phyloP scores from a whole-genome alignment of 768 basidiomycete genomes.

The Rossbeevera mucosa region DNA sequence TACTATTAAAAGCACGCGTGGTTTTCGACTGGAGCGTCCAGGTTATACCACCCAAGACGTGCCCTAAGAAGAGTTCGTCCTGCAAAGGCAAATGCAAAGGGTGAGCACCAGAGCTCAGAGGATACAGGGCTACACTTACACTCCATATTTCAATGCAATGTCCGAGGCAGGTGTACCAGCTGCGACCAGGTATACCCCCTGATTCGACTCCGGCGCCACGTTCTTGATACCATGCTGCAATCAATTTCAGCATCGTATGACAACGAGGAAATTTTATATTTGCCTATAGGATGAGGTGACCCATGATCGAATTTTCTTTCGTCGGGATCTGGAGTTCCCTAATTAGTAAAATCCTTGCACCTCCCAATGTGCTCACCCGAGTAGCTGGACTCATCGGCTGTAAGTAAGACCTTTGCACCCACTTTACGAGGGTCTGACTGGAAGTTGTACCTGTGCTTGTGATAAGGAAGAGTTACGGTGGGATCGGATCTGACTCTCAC shows the following conservation, averaged over 20 bases:
- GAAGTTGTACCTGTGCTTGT: constrained; percentile 57
- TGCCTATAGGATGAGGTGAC: constrained; percentile 73
- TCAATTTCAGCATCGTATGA: constrained; percentile 1
- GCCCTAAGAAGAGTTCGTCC: constrained; percentile 64
- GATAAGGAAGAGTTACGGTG: constrained; percentile 7
- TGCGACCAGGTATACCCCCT: constrained; percentile 55
- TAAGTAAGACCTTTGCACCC: constrained; percentile 59
- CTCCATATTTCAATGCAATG: constrained; percentile 78
- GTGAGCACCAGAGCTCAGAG: background rate
- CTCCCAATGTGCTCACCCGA: constrained; percentile 39
- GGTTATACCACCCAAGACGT: constrained; percentile 69
- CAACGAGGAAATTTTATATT: constrained; percentile 8
- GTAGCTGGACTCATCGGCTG: constrained; percentile 64
- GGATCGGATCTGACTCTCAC: constrained; percentile 33
- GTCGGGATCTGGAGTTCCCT: constrained; percentile 18
- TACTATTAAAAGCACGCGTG: constrained; percentile 59
- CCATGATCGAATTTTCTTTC: constrained; percentile 57
- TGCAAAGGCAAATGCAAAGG: constrained; percentile 35
- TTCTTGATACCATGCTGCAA: constrained; percentile 79
- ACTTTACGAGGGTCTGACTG: constrained; percentile 62
- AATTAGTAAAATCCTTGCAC: background rate
- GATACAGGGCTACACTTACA: constrained; percentile 35
- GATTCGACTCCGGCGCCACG: constrained; percentile 59
- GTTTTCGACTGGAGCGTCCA: constrained; percentile 73
- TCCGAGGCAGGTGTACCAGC: constrained; percentile 81